Evolutionary conservation across 768 basidiomycete genomes (phyloP), one percentile per base, ranked within the genome.

Genomic region (Coprinopsis strossmayeri): DNA sequence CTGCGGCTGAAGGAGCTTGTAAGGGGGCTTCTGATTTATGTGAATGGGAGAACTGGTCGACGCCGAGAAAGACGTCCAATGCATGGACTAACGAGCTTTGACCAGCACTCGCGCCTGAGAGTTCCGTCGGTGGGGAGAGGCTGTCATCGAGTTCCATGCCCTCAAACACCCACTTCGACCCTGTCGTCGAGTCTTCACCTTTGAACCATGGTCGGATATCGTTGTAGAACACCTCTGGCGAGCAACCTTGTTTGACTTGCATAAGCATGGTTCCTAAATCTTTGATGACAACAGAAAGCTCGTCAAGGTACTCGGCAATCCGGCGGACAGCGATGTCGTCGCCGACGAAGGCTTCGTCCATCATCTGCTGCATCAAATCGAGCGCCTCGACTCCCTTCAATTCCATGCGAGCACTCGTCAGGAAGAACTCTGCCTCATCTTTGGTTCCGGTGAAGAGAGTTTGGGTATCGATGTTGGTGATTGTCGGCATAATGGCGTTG

Each of bases 341-440:
- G 21, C 77, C 77, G 34, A 94, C 78, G 72, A 92, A 94, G 24
- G 83, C 73, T 63, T 95, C 93, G 68, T 95, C 91, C 76, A 94
- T 83, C 1, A 81, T 87, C 2, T 74, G 67, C 1, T 86, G 79
- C 88, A 96, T 94, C 45, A 93, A 70, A 32, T 82, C 74, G n/a
- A 97, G 79, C 0, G 86, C 89, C 44, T 84, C 79, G 1, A 87
- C 90, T 11, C 92, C 93, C 21, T 79, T 76, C 15, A 95, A 74
- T 62, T 97, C 94, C 58, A 93, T 89, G 1, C 87, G 79, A 1
- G 90, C 81, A 0, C 91, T 92, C 38, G 82, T 75, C 40, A 95
- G 74, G 67, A 89, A 96, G 59, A 97, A 97, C 52, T 89, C 87
- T 45, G 79, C 75, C 62, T 97, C 94, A 59, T 91, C 88, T 17